These are phyloP conservation scores for Candida sphagnicola DNA, from an alignment of 805 yeast species.

Conservation along the genomic window DNA sequence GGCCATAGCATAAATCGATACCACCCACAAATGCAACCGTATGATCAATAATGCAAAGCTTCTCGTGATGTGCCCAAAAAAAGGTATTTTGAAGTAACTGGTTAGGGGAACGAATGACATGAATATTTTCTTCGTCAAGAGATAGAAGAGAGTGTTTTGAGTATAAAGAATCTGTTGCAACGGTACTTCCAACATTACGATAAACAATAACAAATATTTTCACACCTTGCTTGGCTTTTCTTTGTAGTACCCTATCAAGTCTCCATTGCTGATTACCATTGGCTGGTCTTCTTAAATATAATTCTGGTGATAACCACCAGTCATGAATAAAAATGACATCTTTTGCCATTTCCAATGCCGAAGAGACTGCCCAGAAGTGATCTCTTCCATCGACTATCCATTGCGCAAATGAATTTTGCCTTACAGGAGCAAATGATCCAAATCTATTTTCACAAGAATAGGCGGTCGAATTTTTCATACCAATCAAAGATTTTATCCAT, in stretches of 20 bases:
- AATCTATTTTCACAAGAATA: conserved; percentile 77
- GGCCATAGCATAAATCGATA: conserved; percentile 89
- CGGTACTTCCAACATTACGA: conserved; percentile 90
- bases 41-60: conserved; percentile 80
- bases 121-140: conserved; percentile 74
- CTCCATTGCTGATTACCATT: conserved; percentile 94
- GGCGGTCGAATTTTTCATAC: conserved; percentile 61
- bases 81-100: conserved; percentile 89
- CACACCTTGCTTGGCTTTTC: conserved; percentile 93
- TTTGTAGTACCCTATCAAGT: conserved; percentile 78
- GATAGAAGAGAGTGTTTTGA: conserved; percentile 90
- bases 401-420: conserved; percentile 83
- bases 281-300: conserved; percentile 90
- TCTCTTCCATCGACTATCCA: conserved; percentile 98
- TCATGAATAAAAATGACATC: conserved; percentile 94
- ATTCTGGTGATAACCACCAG: conserved; percentile 98
- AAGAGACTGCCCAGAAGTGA: conserved; percentile 92
- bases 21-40: conserved; percentile 93
- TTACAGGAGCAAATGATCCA: conserved; percentile 87
- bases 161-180: conserved; percentile 90
- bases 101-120: conserved; percentile 91
- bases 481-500: conserved; percentile 73
- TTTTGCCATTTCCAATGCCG: conserved; percentile 88
- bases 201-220: conserved; percentile 89
- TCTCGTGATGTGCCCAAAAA: conserved; percentile 99